Evolutionary conservation across 1,284 basidiomycete genomes (phyloP), one percentile per base, ranked within the genome.

Genomic region (Nidula niveotomentosa): DNA sequence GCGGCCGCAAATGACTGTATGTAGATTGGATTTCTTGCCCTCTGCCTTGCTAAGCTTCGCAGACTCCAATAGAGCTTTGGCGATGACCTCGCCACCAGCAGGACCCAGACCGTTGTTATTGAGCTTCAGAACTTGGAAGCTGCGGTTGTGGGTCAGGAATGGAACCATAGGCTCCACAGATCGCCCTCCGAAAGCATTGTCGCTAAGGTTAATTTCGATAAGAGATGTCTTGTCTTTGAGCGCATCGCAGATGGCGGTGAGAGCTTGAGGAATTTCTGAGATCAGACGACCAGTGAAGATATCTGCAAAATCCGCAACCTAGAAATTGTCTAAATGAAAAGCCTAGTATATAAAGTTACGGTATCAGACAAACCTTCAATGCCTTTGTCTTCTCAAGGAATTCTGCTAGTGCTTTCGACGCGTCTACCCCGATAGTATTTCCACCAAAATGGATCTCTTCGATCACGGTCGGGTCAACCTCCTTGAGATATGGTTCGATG

Each of bases 31-130:
- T 49, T 74, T 73, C 65, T 86, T 81, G 17, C 89, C 90, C 55
- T 84, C 85, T 23, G 76, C 76, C 64, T 86, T 83, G 58, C 84
- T 85, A 53, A 88, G 77, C 54, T 81, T 75, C 1, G 94, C 96
- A 36, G 93, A 93, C 60, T 85, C 83, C 44, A 85, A 74, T 9
- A 99, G 78, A 10, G 97, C 97, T 52, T 88, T 80, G 41, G 97
- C 94, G 61, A 99, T 85, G 63, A 92, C 87, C 18, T 77, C 78
- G 43, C 96, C 97, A 30, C 96, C 97, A 8, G 84, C 86, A 23
- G 94, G 90, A n/a, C 97, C 97, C 36, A 99, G 85, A 35, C 96
- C 96, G 72, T 98, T 99, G 79, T 99, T 99, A 75, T 94, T 97
- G 59, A 99, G 85, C 66, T 90, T 91, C 68, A 99, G 85, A 55